Conservation (phyloP, 306 rosid species). For the Rosa lucieae region DNA sequence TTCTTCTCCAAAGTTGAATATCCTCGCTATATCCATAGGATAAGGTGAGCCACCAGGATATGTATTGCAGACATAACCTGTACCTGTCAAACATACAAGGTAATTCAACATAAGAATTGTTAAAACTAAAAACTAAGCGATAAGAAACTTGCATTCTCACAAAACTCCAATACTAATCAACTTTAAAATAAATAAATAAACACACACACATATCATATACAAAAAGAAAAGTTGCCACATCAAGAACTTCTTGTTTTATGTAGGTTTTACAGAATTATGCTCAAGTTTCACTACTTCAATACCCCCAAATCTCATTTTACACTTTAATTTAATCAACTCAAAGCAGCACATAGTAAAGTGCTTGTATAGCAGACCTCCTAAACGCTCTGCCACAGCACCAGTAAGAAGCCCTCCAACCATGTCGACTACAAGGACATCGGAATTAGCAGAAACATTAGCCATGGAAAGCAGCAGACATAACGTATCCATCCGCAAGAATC, state of each 20-base stretch:
- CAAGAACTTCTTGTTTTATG: background rate
- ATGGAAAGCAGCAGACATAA: conserved; percentile 83
- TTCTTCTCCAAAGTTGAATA: conserved; percentile 75
- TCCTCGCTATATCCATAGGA: conserved; percentile 77
- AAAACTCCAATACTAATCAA: background rate
- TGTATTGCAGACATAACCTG: conserved; percentile 72
- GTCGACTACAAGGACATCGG: conserved; percentile 83
- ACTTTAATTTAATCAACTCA: background rate
- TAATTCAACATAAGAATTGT: background rate
- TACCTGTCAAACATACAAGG: conserved; percentile 52
- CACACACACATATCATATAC: background rate
- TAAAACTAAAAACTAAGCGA: background rate
- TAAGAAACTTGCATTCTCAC: conserved; percentile 1
- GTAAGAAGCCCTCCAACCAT: conserved; percentile 91
- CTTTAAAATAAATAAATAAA: background rate
- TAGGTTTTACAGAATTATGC: background rate
- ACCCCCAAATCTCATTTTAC: background rate
- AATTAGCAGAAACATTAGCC: conserved; percentile 82
- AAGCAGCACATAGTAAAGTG: conserved; percentile 12
- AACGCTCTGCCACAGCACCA: conserved; percentile 93
- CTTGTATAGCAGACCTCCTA: conserved; percentile 63
- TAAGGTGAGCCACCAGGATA: conserved; percentile 65
- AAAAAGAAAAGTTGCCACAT: background rate
- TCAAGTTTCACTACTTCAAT: background rate
- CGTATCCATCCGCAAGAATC: conserved; percentile 84